Base-by-base conservation (phyloP, 2,329 filamentous ascomycete species). In the Annulohypoxylon truncatum region DNA sequence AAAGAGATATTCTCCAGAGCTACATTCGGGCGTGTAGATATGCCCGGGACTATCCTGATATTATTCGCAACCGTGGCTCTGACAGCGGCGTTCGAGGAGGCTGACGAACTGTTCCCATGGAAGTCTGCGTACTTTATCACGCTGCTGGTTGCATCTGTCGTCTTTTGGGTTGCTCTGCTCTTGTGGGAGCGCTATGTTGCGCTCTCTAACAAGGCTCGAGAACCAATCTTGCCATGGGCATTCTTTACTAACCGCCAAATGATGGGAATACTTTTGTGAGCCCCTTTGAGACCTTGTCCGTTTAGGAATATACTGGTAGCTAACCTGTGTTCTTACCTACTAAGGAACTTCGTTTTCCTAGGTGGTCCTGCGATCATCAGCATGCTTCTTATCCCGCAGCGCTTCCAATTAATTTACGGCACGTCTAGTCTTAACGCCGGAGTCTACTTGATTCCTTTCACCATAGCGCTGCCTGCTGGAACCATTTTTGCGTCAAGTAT, bases 121-220 rank as follows among this genome's bases (percentile, higher is more conserved):
- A 67, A 29, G 1, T 73, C 71, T 10, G 64, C 68, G 1, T 73
- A 72, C 38, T 70, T 73, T 3, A 73, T 73, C 20, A 63, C 65
- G 1, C 44, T 73, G 4, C 52, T 73, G 18, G 61, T 18, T 2
- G 1, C 65, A 8, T 69, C 70, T 9, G 68, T 56, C 1, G 2
- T 73, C 8, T 40, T 71, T 2, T 72, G 70, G 70, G 60, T 66
- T n/a, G 15, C 8, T 1, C 18, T 71, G 10, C 18, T 48, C 3
- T 1, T 61, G 1, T 72, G 71, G 71, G 71, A 73, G 46, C 61
- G 67, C 4, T 13, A 66, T 47, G 68, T 72, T 4, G 72, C 71
- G 2, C 35, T 61, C 12, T 52, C 62, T 0, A 22, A 58, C 15
- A 38, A 38, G 3, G 38, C 50, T 10, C 48, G 68, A 4, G 70